Evolutionary conservation across 805 yeast genomes (phyloP), one percentile per base, ranked within the genome.

Genomic region (Ogataea pignaliae): DNA sequence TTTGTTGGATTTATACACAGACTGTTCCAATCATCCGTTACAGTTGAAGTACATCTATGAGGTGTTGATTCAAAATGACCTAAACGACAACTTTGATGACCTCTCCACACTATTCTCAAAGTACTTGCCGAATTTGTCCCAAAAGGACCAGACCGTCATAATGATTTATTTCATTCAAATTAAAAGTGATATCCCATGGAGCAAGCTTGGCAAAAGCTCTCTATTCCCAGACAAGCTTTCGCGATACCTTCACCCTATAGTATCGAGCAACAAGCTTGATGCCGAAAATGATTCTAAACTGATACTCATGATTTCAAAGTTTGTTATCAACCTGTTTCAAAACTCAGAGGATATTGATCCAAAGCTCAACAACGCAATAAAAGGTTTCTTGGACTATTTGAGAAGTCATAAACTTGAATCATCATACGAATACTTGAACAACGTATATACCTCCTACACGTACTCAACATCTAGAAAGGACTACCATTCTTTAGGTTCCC

Each of bases 1-100:
- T 30, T 36, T 56, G 31, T 39, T 43, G 8, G 47, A 60, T 6
- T 36, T 60, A 31, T 56, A 49, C 36, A 35, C 45, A 3, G 44
- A 49, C 16, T 49, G 56, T 26, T 41, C 56, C 3, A 18, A 39
- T 14, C 46, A 43, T 13, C 51, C 54, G 10, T 38, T 54, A 8
- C 62, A 60, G 42, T 46, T 63, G 38, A 48, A 46, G n/a, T 63
- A 61, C 37, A 55, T 61, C 3, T 54, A 48, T 39, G 64, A 61
- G 41, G 45, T 57, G 6, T 45, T 61, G 17, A 51, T 63, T 3
- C 56, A 50, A 10, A 44, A 53, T 30, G 66, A 61, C 41, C 42
- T 56, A 17, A 51, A 54, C 17, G 54, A 54, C 38, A 50, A 47
- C 11, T 54, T 52, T 34, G 59, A 57, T 8, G 63, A 58, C 30